Percentiles rank a stretch among this genome's conserved stretches.
phyloP scores from a whole-genome alignment of 1,139 yeast genomes.

The Geotrichum europaeum region DNA sequence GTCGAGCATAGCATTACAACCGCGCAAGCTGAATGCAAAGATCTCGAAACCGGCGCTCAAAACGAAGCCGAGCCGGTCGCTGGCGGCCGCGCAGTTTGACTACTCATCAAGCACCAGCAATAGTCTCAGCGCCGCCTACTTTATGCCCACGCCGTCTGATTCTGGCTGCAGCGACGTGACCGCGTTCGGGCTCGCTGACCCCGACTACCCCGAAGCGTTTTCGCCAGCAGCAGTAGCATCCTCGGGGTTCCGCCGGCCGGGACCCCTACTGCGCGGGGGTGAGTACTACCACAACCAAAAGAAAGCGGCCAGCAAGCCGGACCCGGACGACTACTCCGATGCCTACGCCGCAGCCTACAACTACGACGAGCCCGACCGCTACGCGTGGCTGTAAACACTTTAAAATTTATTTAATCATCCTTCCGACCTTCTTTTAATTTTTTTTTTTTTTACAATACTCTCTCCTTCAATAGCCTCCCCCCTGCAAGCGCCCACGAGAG shows the following conservation, averaged over 20 bases:
- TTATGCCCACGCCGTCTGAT: slow-evolving; percentile 32
- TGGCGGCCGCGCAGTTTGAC: neutral
- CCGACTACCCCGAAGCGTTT: neutral
- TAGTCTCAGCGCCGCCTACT: slow-evolving; percentile 11
- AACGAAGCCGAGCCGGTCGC: neutral
- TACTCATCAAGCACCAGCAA: slow-evolving; percentile 2
- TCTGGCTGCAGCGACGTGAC: slow-evolving; percentile 26
- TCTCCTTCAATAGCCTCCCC: neutral
- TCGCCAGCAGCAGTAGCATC: neutral
- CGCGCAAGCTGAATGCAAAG: slow-evolving; percentile 7
- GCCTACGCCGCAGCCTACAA: neutral
- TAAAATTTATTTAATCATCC: neutral
- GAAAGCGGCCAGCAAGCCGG: neutral
- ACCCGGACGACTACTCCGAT: neutral
- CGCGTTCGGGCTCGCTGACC: neutral
- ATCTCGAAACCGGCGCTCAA: slow-evolving; percentile 1
- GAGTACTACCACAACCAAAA: neutral
- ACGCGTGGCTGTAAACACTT: neutral
- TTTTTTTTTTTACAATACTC: neutral
- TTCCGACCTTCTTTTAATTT: neutral
- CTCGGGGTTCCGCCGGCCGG: neutral
- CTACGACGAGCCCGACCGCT: neutral
- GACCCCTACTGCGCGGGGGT: neutral
- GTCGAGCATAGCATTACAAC: neutral
- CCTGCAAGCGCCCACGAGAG: no score